Conservation (phyloP, 192 early-diverging fungal genomes). For the Phycomyces blakesleeanus region DNA sequence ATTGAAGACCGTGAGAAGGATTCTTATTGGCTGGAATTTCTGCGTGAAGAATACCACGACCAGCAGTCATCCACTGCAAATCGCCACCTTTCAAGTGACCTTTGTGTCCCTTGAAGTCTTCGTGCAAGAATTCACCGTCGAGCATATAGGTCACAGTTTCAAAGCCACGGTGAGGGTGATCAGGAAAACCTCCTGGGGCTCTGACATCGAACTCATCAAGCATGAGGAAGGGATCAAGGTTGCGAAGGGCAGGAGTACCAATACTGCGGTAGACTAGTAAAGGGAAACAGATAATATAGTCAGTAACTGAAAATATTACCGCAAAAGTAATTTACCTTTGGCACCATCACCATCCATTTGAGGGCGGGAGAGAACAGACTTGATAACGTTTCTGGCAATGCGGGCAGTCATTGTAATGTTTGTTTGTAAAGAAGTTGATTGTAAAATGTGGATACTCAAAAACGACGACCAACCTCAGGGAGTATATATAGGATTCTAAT, state of each 20-base stretch:
- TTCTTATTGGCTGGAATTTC: slow-evolving; percentile 56
- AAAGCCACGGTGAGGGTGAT: slow-evolving; percentile 81
- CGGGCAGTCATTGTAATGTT: neutral
- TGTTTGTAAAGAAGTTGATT: too few species aligned
- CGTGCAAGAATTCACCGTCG: slow-evolving; percentile 65
- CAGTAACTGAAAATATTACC: neutral
- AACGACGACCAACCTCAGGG: too few species aligned
- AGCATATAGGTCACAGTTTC: slow-evolving; percentile 75
- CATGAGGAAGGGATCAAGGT: slow-evolving; percentile 90
- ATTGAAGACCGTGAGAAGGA: slow-evolving; percentile 54
- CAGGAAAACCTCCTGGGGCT: slow-evolving; percentile 46
- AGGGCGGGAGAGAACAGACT: slow-evolving; percentile 43
- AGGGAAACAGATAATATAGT: neutral
- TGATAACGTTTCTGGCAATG: slow-evolving; percentile 36
- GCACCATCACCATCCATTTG: slow-evolving; percentile 81
- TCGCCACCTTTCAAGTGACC: slow-evolving; percentile 63
- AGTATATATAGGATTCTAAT: too few species aligned
- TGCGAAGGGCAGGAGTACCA: slow-evolving; percentile 57
- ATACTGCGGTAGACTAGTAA: slow-evolving; percentile 78
- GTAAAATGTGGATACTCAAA: too few species aligned
- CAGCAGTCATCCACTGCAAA: slow-evolving; percentile 68
- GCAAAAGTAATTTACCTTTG: slow-evolving; percentile 13
- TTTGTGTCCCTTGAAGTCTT: slow-evolving; percentile 73
- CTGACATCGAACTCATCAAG: slow-evolving; percentile 62
- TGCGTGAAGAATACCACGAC: slow-evolving; percentile 58